Percentiles rank a stretch among this genome's conserved stretches.
Evolutionary conservation across 2,329 filamentous ascomycete species (phyloP).

Genomic region (Alternaria sp.): DNA sequence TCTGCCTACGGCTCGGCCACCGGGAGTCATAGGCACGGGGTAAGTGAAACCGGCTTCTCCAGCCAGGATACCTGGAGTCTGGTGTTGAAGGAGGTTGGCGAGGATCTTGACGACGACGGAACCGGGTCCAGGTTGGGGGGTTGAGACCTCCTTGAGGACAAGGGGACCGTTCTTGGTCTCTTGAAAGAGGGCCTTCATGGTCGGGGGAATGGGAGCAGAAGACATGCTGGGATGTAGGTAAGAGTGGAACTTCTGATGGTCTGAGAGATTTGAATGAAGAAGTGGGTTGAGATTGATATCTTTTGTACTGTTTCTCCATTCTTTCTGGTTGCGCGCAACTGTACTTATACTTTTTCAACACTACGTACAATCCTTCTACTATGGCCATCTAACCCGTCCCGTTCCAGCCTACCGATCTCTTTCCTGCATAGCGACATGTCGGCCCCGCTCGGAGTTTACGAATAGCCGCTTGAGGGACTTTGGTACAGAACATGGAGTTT

Average conservation of each 20-base stretch:
- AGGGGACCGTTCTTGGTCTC: conserved; percentile 32
- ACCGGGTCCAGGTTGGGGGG: conserved; percentile 43
- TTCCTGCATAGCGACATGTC: neutral
- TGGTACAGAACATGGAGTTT: neutral
- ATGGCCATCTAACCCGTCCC: neutral
- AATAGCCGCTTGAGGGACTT: neutral
- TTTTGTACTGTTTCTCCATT: neutral
- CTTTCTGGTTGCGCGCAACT: neutral
- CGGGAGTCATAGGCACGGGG: conserved; percentile 8
- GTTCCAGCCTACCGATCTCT: neutral
- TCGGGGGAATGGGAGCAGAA: conserved; percentile 10
- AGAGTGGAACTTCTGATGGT: neutral
- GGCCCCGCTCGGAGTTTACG: neutral
- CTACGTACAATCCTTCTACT: neutral
- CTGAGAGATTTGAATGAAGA: too few species aligned
- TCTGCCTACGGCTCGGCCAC: conserved; percentile 26
- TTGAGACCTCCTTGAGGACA: conserved; percentile 38
- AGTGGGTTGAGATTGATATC: neutral
- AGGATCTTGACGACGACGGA: conserved; percentile 52
- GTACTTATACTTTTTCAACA: neutral
- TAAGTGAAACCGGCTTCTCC: conserved; percentile 14
- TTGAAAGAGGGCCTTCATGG: conserved; percentile 42
- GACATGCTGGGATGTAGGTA: neutral
- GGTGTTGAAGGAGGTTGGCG: conserved; percentile 27
- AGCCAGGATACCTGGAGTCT: conserved; percentile 11